Evolutionary conservation across 2,329 filamentous ascomycete genomes (phyloP).

Genomic region (Ceratocystis colombiana): DNA sequence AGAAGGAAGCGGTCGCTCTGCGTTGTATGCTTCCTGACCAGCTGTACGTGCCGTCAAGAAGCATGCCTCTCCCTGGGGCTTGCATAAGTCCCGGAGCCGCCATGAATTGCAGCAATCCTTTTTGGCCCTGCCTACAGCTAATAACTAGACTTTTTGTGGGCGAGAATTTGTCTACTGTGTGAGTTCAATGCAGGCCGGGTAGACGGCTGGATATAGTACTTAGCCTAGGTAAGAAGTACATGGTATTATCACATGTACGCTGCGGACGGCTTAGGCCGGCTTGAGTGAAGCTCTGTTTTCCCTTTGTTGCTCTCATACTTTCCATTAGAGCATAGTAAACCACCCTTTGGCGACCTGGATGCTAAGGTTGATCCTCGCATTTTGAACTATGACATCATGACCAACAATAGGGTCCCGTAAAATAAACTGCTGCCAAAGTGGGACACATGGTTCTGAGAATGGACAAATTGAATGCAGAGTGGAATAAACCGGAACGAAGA

Average conservation of each 20-base stretch:
- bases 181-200: background rate
- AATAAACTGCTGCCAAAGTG: conserved; percentile 9
- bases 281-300: background rate
- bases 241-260: conserved; percentile 3
- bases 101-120: conserved; percentile 8
- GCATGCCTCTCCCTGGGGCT: conserved; percentile 3
- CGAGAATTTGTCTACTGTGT: background rate
- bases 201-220: background rate
- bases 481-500: conserved; percentile 9
- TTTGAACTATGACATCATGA: conserved; percentile 1
- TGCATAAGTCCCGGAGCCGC: conserved; percentile 6
- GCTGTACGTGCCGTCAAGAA: conserved; percentile 13
- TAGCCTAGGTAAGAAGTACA: too few relatives aligned
- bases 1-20: background rate
- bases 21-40: conserved; percentile 13
- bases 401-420: background rate
- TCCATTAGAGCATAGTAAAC: background rate
- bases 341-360: background rate
- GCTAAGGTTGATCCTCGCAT: background rate
- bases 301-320: background rate
- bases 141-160: too few relatives aligned
- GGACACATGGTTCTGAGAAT: background rate
- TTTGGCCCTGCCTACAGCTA: background rate
- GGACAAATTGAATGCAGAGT: conserved; percentile 6
- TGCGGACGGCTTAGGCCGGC: background rate